Conservation (phyloP, 2,329 filamentous ascomycete species). For the Neofusicoccum kwambonambiense region DNA sequence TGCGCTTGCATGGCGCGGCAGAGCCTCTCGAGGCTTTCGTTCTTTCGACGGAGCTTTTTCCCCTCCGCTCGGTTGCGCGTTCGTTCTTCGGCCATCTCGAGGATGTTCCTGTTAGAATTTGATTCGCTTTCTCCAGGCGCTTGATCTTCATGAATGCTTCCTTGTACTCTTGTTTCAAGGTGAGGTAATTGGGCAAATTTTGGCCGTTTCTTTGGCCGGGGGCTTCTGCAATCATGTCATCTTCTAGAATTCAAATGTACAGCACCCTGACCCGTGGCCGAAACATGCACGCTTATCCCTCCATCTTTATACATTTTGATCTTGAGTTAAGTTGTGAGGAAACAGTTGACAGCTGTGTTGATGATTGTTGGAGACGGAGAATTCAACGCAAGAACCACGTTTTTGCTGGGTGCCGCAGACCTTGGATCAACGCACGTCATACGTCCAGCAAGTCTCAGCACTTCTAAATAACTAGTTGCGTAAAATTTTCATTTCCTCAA, state of each 20-base stretch:
- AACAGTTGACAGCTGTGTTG: too few relatives aligned
- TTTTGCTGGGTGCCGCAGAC: too few relatives aligned
- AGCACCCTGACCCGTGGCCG: slow-evolving; percentile 10
- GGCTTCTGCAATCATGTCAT: slow-evolving; percentile 35
- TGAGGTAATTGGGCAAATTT: slow-evolving; percentile 97
- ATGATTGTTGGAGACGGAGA: too few relatives aligned
- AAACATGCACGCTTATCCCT: slow-evolving; percentile 59
- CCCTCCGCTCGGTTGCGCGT: slow-evolving; percentile 71
- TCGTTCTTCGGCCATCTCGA: slow-evolving; percentile 95
- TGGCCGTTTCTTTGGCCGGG: slow-evolving; percentile 96
- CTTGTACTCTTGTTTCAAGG: slow-evolving; percentile 98
- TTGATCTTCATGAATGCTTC: slow-evolving; percentile 99
- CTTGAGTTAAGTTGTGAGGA: too few relatives aligned
- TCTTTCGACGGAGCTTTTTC: slow-evolving; percentile 78
- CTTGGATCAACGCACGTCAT: too few relatives aligned
- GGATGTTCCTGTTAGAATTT: slow-evolving; percentile 84
- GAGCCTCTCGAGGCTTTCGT: slow-evolving; percentile 87
- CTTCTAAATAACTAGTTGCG: too few relatives aligned
- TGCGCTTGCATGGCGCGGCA: slow-evolving; percentile 97
- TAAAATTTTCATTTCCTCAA: too few relatives aligned
- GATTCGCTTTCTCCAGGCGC: slow-evolving; percentile 92
- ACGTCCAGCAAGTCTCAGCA: too few relatives aligned
- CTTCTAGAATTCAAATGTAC: slow-evolving; percentile 19
- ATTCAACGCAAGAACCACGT: too few relatives aligned
- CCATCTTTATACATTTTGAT: too few relatives aligned